Evolutionary conservation across 2,329 filamentous ascomycete species (phyloP), one percentile per base, ranked within the genome.

Genomic region (Aspergillus sojae): DNA sequence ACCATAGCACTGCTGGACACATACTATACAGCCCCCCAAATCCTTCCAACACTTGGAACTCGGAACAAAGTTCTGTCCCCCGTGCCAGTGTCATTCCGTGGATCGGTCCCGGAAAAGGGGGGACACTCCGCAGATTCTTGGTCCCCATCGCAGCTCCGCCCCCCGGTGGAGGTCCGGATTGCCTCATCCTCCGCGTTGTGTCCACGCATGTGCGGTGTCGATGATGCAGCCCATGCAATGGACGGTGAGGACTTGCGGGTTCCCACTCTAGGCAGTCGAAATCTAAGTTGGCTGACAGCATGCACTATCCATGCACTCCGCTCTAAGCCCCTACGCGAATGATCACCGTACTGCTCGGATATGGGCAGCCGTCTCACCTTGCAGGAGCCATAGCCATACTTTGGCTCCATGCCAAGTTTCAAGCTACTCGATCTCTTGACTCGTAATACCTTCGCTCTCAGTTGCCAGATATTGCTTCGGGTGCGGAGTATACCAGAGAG

Each of bases 241-340:
- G n/a, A 23, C 12, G 52, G 32, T 39, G 28, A 36, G 19, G 11
- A 23, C 10, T 36, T n/a, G 21, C 23, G 45, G 12, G 32, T 41
- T 55, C 36, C 52, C 52, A 55, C 52, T 55, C 32, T 55, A 55
- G 32, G 52, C 52, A 55, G 52, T 39, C 32, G 5, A 39, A 39
- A 55, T 55, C 19, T 26, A n/a, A 55, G 28, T 26, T 55, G 52
- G 52, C 32, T 55, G 52, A 23, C 30, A 54, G 30, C 52, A 21
- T 54, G 30, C 32, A 14, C 19, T 32, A 19, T 11, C 10, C 52
- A 50, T 23, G 30, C 28, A 55, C 52, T 55, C 52, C 52, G 52
- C 34, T 55, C 52, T 55, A 55, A 55, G 52, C 52, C 52, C 21
- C 52, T 14, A 12, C 30, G 21, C 32, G 14, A 39, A 55, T 34